Percentiles rank a stretch among this genome's conserved stretches.
Evolutionary conservation across 345 rosid genomes (phyloP).

Genomic region (Brassica rapa): DNA sequence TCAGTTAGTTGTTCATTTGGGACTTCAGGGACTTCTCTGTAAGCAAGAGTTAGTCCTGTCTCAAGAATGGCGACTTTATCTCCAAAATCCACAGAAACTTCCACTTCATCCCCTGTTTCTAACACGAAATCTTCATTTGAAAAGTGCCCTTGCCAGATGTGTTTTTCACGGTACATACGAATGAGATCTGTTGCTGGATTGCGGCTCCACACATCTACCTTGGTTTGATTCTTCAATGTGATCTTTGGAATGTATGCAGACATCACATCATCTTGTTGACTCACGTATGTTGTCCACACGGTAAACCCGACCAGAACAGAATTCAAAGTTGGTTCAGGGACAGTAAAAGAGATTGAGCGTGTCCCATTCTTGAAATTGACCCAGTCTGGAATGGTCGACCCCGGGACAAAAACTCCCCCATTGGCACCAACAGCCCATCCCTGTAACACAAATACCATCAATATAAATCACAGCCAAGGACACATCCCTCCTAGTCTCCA

Average conservation of each 20-base stretch:
- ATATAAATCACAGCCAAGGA: neutral
- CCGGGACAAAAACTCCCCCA: slow-evolving; percentile 26
- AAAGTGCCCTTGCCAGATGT: slow-evolving; percentile 33
- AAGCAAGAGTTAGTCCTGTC: slow-evolving; percentile 3
- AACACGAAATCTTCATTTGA: neutral
- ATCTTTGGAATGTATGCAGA: slow-evolving; percentile 15
- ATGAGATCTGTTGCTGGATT: slow-evolving; percentile 16
- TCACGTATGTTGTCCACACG: slow-evolving; percentile 6
- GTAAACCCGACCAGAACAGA: slow-evolving; percentile 3
- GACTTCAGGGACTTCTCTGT: neutral
- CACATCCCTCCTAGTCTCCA: neutral
- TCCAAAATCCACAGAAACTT: slow-evolving; percentile 22
- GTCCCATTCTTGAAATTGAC: slow-evolving; percentile 18
- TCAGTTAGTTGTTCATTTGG: neutral
- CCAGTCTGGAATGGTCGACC: slow-evolving; percentile 18
- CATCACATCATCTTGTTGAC: slow-evolving; percentile 14
- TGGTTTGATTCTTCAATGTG: slow-evolving; percentile 15
- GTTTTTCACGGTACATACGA: slow-evolving; percentile 5
- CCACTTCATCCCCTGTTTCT: slow-evolving; percentile 22
- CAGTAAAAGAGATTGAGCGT: slow-evolving; percentile 20
- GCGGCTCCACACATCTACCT: neutral
- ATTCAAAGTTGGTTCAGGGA: slow-evolving; percentile 11
- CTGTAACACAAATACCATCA: neutral
- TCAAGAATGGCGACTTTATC: slow-evolving; percentile 23
- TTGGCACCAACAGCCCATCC: slow-evolving; percentile 16